Evolutionary conservation across 306 rosid species (phyloP), one percentile per base, ranked within the genome.

Genomic region (Pyrus bretschneideri): DNA sequence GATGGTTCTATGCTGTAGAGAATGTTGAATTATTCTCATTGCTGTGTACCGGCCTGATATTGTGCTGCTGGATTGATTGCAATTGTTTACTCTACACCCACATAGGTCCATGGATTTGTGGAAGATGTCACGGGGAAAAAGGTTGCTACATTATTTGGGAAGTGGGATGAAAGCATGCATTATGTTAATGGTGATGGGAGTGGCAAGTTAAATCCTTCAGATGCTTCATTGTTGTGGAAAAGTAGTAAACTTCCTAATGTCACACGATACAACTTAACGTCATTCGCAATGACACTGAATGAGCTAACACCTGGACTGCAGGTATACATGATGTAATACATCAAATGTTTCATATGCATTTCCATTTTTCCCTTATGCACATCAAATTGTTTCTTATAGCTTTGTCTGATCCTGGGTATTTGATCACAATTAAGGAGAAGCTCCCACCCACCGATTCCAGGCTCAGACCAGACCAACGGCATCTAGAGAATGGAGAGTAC

Each of bases 401-500:
- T 84, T 81, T 87, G 81, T 88, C 97, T 92, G 91, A 92, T 95
- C 80, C 88, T 45, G 85, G 93, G 89, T 85, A 81, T 95, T 91
- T 95, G 91, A 88, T 92, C 88, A 88, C 88, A 92, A 87, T 95
- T 90, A 88, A 95, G 99, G 99, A 89, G 91, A 95, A 90, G 82
- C 99, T 95, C 70, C 99, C 99, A 40, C 97, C 99, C 79, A 95
- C 99, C 76, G 99, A 95, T 88, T 95, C 99, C 60, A 88, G 99
- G 87, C 88, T 92, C 67, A 88, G 99, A 80, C 99, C 99, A 4
- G 99, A 95, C 85, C 99, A 95, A 81, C 93, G 99, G 75, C 93
- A 89, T 84, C 82, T 95, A 70, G 99, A 95, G 87, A 91, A 95
- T 81, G 99, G 99, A 59, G 97, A 95, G 82, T 95, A 92, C 45